These are phyloP conservation scores for Xylaria hypoxylon DNA, from an alignment of 2,329 filamentous ascomycete genomes.

Conservation along the genomic window DNA sequence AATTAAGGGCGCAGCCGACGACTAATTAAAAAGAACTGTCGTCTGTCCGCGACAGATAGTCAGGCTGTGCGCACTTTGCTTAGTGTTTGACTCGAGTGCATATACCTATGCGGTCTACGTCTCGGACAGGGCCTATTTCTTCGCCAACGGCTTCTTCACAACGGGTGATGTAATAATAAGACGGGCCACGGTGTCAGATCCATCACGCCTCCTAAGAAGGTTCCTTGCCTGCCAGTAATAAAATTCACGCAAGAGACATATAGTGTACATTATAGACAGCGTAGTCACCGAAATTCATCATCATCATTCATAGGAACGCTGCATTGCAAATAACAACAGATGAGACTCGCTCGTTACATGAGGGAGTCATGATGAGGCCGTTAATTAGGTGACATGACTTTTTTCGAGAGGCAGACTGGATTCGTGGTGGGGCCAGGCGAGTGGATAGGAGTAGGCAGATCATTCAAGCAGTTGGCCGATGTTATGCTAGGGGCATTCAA, in stretches of 20 bases:
- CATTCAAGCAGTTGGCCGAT: conserved; percentile 31
- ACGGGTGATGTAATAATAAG: conserved; percentile 4
- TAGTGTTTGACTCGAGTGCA: conserved; percentile 23
- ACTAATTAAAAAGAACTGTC: conserved; percentile 28
- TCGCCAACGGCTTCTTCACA: conserved; percentile 11
- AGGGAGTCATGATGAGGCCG: conserved; percentile 23
- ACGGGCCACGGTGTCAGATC: conserved; percentile 3
- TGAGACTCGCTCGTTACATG: conserved; percentile 25
- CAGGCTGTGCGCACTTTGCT: conserved; percentile 25
- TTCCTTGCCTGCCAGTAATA: conserved; percentile 9
- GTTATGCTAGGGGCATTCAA: conserved; percentile 27
- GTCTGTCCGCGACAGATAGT: conserved; percentile 28
- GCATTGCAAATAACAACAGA: conserved; percentile 13
- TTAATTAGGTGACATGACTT: conserved; percentile 27
- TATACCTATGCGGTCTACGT: conserved; percentile 23
- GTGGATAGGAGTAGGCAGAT: conserved; percentile 13
- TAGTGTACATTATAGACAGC: neutral
- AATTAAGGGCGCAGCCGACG: conserved; percentile 29
- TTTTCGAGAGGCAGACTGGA: conserved; percentile 1
- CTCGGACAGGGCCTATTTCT: conserved; percentile 10
- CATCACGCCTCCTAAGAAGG: conserved; percentile 16
- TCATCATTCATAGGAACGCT: conserved; percentile 19
- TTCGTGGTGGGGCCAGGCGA: conserved; percentile 4
- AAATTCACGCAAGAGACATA: neutral
- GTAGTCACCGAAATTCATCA: neutral